A percentile compares a stretch with the other conserved stretches of the same genome.
phyloP scores from a whole-genome alignment of 441 rosid genomes.

The Viola pubescens region DNA sequence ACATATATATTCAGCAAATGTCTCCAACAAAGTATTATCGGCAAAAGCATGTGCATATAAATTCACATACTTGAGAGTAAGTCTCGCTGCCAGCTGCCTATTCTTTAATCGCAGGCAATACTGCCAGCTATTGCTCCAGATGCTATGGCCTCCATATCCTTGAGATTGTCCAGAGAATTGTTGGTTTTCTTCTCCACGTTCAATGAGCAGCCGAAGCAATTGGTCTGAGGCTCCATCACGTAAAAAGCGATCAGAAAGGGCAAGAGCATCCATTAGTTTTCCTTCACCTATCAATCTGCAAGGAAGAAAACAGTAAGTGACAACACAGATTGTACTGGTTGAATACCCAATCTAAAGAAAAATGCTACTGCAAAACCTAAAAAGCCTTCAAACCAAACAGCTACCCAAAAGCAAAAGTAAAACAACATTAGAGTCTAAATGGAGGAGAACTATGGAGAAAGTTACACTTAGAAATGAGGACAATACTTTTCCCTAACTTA shows the following conservation, averaged over 20 bases:
- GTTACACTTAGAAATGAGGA: not conserved
- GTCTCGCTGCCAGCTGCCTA: constrained; percentile 82
- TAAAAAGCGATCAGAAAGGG: constrained; percentile 96
- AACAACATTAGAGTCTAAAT: not conserved
- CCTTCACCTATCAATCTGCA: constrained; percentile 85
- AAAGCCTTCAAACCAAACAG: not conserved
- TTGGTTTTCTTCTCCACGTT: constrained; percentile 63
- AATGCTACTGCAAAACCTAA: not conserved
- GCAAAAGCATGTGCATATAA: not conserved
- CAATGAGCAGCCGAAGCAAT: constrained; percentile 81
- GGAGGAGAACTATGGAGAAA: not conserved
- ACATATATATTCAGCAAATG: too few species aligned
- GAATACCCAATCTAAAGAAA: not conserved
- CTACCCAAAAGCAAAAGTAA: not conserved
- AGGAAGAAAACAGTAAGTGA: constrained; percentile 7
- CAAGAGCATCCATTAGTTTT: constrained; percentile 93
- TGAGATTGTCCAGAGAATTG: constrained; percentile 43
- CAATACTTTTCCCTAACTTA: constrained; percentile 1
- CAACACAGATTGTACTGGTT: not conserved
- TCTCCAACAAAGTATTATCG: too few species aligned
- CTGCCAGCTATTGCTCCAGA: constrained; percentile 92
- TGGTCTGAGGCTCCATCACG: constrained; percentile 86
- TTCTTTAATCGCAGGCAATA: constrained; percentile 96
- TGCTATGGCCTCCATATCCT: constrained; percentile 50
- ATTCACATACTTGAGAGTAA: constrained; percentile 73